phyloP scores from a whole-genome alignment of 75 land plant species.

The Pinus taeda region DNA sequence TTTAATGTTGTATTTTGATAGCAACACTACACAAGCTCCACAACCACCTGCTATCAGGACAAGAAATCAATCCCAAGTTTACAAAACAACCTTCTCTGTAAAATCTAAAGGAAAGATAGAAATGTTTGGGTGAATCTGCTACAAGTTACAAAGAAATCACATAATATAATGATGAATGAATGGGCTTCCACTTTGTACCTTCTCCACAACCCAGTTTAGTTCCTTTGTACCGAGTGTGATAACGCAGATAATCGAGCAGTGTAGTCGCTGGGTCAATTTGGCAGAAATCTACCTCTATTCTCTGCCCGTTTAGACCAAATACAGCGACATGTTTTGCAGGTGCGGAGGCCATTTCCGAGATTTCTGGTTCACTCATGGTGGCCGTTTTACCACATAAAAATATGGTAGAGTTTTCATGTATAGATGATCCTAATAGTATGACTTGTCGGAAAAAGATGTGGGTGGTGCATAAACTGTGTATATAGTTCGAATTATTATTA shows the following conservation, averaged over 20 bases:
- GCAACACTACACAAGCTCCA: constrained; percentile 76
- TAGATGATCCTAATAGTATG: too few species aligned
- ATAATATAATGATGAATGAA: too few species aligned
- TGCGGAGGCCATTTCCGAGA: not conserved
- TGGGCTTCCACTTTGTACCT: constrained; percentile 28
- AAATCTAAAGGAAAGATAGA: not conserved
- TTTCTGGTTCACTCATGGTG: too few species aligned
- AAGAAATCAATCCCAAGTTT: not conserved
- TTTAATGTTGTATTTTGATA: constrained; percentile 54
- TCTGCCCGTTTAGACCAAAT: constrained; percentile 70
- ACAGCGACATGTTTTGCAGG: constrained; percentile 25
- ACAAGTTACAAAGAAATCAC: too few species aligned
- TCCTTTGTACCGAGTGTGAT: constrained; percentile 48
- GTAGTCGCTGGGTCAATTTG: constrained; percentile 62
- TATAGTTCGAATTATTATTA: too few species aligned
- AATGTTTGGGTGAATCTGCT: too few species aligned
- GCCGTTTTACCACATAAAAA: too few species aligned
- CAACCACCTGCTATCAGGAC: constrained; percentile 55
- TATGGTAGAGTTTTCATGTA: too few species aligned
- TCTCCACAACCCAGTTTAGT: constrained; percentile 87
- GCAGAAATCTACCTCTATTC: constrained; percentile 39
- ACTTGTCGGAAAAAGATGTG: too few species aligned
- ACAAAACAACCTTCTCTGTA: not conserved
- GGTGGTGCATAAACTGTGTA: too few species aligned
- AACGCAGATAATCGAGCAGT: constrained; percentile 68